Percentiles rank a stretch among this genome's conserved stretches.
Evolutionary conservation across 2,329 filamentous ascomycete species (phyloP).

Genomic region (Alternaria burnsii): DNA sequence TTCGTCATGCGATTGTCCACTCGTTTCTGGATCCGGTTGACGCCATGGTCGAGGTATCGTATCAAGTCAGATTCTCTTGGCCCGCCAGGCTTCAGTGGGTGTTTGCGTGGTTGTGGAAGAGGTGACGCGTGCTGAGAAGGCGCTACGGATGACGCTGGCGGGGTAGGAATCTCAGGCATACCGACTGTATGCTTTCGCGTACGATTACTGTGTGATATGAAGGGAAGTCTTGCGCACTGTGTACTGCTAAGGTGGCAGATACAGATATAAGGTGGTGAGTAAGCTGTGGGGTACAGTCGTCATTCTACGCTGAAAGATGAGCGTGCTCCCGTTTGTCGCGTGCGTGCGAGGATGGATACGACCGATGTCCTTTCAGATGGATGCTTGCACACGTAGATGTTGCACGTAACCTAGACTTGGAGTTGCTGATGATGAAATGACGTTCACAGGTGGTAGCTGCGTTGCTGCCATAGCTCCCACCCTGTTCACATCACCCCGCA

Average conservation of each 20-base stretch:
- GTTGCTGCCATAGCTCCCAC: background rate
- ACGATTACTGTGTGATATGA: background rate
- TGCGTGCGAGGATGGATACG: background rate
- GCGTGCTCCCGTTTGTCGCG: background rate
- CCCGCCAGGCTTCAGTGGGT: slow-evolving; percentile 64
- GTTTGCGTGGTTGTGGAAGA: slow-evolving; percentile 62
- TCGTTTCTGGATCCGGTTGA: slow-evolving; percentile 47
- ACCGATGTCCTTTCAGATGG: background rate
- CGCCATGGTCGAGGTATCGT: slow-evolving; percentile 62
- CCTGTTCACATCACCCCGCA: background rate
- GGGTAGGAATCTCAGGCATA: slow-evolving; percentile 51
- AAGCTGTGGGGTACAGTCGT: slow-evolving; percentile 23
- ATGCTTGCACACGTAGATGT: background rate
- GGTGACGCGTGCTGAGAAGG: slow-evolving; percentile 52
- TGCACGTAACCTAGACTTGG: background rate
- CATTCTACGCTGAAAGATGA: slow-evolving; percentile 22
- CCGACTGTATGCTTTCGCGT: background rate
- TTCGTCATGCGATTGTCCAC: slow-evolving; percentile 48
- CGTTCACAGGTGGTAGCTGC: slow-evolving; percentile 4
- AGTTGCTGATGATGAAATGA: slow-evolving; percentile 3
- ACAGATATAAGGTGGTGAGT: slow-evolving; percentile 16
- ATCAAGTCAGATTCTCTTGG: slow-evolving; percentile 67
- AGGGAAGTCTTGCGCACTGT: background rate
- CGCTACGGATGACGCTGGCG: slow-evolving; percentile 58
- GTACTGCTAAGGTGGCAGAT: slow-evolving; percentile 22